Evolutionary conservation across 495 filamentous ascomycete species (phyloP).

Genomic region (Tetracladium setigerum): DNA sequence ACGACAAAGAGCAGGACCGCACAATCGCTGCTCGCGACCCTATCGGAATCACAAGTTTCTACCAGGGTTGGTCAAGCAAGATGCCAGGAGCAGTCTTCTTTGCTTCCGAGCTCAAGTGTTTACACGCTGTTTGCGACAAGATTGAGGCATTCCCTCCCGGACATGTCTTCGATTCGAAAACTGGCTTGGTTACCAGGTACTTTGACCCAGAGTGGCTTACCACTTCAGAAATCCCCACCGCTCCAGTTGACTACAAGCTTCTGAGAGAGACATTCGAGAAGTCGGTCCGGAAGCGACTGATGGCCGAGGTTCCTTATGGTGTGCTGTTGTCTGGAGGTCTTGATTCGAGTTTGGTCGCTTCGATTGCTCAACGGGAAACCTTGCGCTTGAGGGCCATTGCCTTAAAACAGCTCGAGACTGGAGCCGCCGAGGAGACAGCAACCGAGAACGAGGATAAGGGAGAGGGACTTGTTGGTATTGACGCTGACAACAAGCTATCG

Average conservation of each 20-base stretch:
- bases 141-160: conserved; percentile 92
- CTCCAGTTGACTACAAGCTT: conserved; percentile 70
- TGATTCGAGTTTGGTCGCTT: conserved; percentile 89
- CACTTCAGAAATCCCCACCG: conserved; percentile 63
- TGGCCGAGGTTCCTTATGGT: conserved; percentile 98
- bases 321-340: conserved; percentile 92
- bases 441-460: conserved; percentile 36
- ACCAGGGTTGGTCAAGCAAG: conserved; percentile 79
- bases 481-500: conserved; percentile 79
- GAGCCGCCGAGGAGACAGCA: conserved; percentile 27
- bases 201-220: conserved; percentile 94
- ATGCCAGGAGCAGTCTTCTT: conserved; percentile 87
- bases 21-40: conserved; percentile 92
- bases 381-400: conserved; percentile 60
- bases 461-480: conserved; percentile 82
- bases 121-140: conserved; percentile 91
- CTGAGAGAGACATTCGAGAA: conserved; percentile 78
- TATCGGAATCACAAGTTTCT: conserved; percentile 95
- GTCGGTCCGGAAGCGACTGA: conserved; percentile 90
- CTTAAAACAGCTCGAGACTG: conserved; percentile 26
- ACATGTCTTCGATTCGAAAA: conserved; percentile 90
- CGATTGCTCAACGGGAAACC: conserved; percentile 92
- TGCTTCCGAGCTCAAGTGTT: conserved; percentile 90
- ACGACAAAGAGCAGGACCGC: conserved; percentile 86
- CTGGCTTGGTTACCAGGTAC: conserved; percentile 72